Percentiles rank a stretch among this genome's conserved stretches.
Evolutionary conservation across 2,329 filamentous ascomycete species (phyloP).

Genomic region (Penicillium crustosum): DNA sequence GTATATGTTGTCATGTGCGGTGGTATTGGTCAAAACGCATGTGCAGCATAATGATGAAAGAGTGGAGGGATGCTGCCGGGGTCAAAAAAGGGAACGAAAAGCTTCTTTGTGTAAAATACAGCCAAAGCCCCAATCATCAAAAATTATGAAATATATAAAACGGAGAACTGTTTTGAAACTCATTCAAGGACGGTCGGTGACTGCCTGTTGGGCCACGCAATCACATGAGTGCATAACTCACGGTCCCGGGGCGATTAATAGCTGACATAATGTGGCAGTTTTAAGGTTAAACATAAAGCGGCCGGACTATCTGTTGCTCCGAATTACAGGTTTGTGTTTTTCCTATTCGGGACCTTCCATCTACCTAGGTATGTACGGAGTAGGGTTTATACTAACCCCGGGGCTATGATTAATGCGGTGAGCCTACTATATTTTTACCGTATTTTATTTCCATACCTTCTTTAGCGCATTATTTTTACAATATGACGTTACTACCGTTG

Average conservation of each 20-base stretch:
- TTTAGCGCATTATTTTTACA: too few relatives aligned
- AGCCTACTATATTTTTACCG: too few relatives aligned
- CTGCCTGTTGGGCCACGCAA: conserved; percentile 8
- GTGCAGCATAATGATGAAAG: conserved; percentile 17
- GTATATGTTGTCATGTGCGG: conserved; percentile 12
- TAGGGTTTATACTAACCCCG: too few relatives aligned
- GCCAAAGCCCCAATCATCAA: background rate
- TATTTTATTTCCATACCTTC: too few relatives aligned
- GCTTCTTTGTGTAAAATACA: background rate
- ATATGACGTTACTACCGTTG: too few relatives aligned
- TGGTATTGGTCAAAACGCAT: conserved; percentile 12
- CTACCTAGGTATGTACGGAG: too few relatives aligned
- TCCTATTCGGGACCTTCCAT: background rate
- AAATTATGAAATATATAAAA: background rate
- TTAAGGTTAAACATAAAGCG: conserved; percentile 1
- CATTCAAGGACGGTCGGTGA: background rate
- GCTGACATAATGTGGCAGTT: conserved; percentile 5
- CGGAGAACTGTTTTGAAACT: background rate
- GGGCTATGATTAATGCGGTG: too few relatives aligned
- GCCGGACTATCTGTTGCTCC: background rate
- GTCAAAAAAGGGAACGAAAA: background rate
- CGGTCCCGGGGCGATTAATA: background rate
- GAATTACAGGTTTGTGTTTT: background rate
- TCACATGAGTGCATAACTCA: conserved; percentile 11
- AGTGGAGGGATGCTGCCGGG: background rate